Conservation (phyloP, 2,329 filamentous ascomycete genomes). For the Phoma sp. region DNA sequence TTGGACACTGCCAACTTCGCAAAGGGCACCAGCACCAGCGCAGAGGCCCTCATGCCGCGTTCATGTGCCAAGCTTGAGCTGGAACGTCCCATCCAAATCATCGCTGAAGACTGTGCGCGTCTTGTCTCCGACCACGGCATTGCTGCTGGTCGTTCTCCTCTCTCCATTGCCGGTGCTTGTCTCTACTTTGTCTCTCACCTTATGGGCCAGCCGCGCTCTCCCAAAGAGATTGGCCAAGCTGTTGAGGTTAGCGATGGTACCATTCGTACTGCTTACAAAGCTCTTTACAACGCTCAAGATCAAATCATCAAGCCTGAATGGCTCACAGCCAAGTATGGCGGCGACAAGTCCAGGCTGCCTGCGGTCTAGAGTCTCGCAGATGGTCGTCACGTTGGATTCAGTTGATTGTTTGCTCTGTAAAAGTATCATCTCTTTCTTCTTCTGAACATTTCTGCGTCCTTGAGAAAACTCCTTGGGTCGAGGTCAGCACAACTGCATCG, state of each 20-base stretch:
- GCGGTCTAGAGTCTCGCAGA: background rate
- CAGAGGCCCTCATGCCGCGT: conserved; percentile 83
- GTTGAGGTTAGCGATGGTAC: conserved; percentile 95
- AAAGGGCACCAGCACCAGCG: conserved; percentile 69
- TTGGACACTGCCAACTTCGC: conserved; percentile 65
- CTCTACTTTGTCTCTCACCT: conserved; percentile 96
- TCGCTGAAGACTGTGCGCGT: conserved; percentile 78
- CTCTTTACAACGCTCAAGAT: conserved; percentile 76
- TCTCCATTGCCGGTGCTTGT: conserved; percentile 92
- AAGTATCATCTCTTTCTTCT: background rate
- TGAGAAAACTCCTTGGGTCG: background rate
- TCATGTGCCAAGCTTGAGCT: conserved; percentile 85
- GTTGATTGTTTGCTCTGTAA: background rate
- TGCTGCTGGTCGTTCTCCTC: conserved; percentile 87
- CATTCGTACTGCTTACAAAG: conserved; percentile 93
- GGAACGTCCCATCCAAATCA: conserved; percentile 76
- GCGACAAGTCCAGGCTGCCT: conserved; percentile 63
- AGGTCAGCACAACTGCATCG: background rate
- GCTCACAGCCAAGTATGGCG: conserved; percentile 67
- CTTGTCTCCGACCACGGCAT: conserved; percentile 78
- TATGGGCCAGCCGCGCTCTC: conserved; percentile 76
- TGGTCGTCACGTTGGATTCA: too few species aligned
- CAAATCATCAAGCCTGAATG: conserved; percentile 77
- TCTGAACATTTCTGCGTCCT: background rate
- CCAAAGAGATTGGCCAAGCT: conserved; percentile 85